Evolutionary conservation across 2,329 filamentous ascomycete genomes (phyloP).

Genomic region (Pseudopithomyces maydicus): DNA sequence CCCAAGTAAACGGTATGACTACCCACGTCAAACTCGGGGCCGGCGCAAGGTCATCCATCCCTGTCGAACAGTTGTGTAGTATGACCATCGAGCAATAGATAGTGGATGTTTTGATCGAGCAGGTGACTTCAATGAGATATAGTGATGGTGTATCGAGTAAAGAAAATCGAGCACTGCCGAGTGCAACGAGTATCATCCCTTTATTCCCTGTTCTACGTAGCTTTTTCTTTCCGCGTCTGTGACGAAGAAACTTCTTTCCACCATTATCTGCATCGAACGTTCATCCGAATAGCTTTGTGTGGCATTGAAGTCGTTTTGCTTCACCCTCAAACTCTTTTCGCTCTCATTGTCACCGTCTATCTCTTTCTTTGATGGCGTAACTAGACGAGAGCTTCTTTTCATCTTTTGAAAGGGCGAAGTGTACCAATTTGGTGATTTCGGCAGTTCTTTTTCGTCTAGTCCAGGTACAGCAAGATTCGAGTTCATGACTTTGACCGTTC

Average conservation of each 20-base stretch:
- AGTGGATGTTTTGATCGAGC: too few species aligned
- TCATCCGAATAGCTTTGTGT: constrained; percentile 14
- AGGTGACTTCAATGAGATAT: too few species aligned
- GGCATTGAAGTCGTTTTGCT: constrained; percentile 2
- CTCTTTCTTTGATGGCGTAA: constrained; percentile 10
- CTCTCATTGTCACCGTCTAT: constrained; percentile 16
- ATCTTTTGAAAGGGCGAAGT: constrained; percentile 11
- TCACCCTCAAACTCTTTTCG: constrained; percentile 29
- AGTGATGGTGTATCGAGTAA: background rate
- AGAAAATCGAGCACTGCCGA: background rate
- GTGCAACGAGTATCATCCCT: background rate
- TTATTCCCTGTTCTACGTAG: background rate
- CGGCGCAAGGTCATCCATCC: too few species aligned
- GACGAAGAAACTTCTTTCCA: constrained; percentile 36
- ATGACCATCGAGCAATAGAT: too few species aligned
- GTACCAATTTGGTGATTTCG: constrained; percentile 11
- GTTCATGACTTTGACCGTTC: constrained; percentile 20
- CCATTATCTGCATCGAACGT: constrained; percentile 35
- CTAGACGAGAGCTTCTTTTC: background rate
- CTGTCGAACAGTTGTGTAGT: too few species aligned
- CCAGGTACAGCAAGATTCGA: constrained; percentile 16
- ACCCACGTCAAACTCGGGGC: too few species aligned
- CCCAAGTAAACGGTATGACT: too few species aligned
- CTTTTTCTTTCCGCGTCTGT: constrained; percentile 31
- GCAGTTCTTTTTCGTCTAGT: constrained; percentile 1